These are phyloP conservation scores for Rheum nobile DNA, from an alignment of 148 eudicot genomes.

Conservation along the genomic window DNA sequence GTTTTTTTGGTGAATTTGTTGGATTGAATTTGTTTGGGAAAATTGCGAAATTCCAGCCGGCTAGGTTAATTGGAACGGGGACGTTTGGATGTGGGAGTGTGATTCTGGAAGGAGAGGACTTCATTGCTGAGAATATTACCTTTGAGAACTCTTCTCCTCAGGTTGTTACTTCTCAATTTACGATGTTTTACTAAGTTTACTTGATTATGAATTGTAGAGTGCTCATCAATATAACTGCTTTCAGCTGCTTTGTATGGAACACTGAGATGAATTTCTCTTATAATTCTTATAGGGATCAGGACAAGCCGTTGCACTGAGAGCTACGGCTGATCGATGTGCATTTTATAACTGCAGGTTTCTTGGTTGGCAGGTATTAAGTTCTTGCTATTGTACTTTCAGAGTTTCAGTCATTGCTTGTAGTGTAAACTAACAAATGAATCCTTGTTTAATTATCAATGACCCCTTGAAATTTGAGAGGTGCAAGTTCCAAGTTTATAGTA, in stretches of 20 bases:
- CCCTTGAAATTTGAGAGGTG: background rate
- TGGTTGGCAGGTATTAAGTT: conserved; percentile 75
- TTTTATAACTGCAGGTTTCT: conserved; percentile 92
- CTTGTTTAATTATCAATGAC: background rate
- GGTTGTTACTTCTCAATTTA: conserved; percentile 14
- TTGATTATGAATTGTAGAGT: background rate
- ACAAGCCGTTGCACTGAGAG: conserved; percentile 91
- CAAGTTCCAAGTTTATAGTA: background rate
- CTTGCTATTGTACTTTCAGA: background rate
- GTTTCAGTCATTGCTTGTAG: background rate
- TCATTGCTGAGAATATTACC: conserved; percentile 82
- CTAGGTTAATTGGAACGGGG: conserved; percentile 89
- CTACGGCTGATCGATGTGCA: conserved; percentile 84
- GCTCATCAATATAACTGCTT: background rate
- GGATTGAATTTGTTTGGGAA: background rate
- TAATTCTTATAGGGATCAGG: conserved; percentile 60
- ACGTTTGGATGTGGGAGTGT: conserved; percentile 89
- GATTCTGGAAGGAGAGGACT: conserved; percentile 92
- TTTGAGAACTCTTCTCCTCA: conserved; percentile 89
- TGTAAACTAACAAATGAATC: background rate
- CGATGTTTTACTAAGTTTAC: background rate
- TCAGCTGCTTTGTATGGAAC: background rate
- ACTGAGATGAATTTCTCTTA: background rate
- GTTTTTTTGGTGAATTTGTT: background rate
- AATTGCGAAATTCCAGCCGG: conserved; percentile 20